Base-by-base conservation (phyloP, 306 rosid genomes). In the Cercis canadensis region DNA sequence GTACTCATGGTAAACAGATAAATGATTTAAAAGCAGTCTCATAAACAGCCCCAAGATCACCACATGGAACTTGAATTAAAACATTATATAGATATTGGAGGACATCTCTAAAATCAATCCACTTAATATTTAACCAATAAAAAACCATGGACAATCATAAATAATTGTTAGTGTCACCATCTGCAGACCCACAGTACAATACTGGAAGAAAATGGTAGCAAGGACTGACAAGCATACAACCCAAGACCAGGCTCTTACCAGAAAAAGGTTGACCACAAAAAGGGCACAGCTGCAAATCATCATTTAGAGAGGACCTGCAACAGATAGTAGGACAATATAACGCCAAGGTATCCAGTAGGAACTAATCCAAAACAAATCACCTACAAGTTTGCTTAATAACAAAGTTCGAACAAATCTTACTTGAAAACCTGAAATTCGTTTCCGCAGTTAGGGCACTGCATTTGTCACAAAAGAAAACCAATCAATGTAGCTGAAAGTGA, bases 361-460 rank as follows among this genome's bases (percentile, higher is more conserved):
- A 67, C 49, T 45, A 55, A 15, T 68, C 34, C 8, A 53, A 63
- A 76, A 73, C 3, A 43, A 77, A 60, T 70, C 54, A 21, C 65
- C 32, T 5, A 43, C 17, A 65, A 74, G 14, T 34, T 65, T 55
- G 80, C 39, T 69, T 33, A 51, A 67, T 4, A 32, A 68, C 37
- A 49, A 18, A 44, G 46, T 4, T 51, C 56, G 55, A 50, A 31
- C 40, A 49, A 45, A 65, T 75, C 97, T 90, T 94, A 94, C 98
- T 89, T 94, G 89, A 94, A 84, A 60, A 89, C 88, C 88, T 89
- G 97, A 87, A 94, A 94, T 19, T 87, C 91, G 63, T 94, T 94
- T 78, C 97, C 92, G 49, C 99, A 94, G 75, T 89, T 94, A 7
- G 96, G 99, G 75, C 99, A 94, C 99, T 94, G 95, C 90, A 83